Evolutionary conservation across 768 basidiomycete species (phyloP), one percentile per base, ranked within the genome.

Genomic region (Suillus plorans): DNA sequence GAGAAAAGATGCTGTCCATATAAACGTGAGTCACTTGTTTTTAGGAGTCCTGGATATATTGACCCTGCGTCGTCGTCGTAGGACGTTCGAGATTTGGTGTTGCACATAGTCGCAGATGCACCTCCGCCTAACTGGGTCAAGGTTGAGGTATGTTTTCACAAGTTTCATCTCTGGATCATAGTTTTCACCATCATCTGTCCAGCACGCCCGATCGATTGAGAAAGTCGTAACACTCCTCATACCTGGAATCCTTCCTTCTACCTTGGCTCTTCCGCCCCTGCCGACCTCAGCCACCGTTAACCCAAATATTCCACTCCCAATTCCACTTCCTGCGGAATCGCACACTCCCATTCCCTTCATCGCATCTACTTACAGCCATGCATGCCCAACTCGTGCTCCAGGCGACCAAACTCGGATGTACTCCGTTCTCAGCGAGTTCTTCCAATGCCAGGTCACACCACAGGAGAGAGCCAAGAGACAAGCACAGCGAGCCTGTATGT

Each of bases 321-420:
- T 84, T 61, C 81, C 82, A 0, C 73, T 76, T 53, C 78, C 75
- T 45, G 45, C 71, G 31, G 70, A 69, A 25, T 75, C 77, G 53
- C 69, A 68, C 22, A 76, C 81, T 1, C 79, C 74, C 31, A 78
- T 89, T 28, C 88, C 86, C 3, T 98, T 85, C 78, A 89, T 88
- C 65, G 85, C 85, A 47, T 89, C 80, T 41, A 92, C 85, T 5
- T 99, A 98, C 79, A 92, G 91, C 64, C 94, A 97, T 78, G 95
- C 94, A 16, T 94, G 92, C 67, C 97, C 96, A 0, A 96, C 95
- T 0, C 87, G 90, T 22, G 95, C 96, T 1, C 96, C 95, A 0
- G 97, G 97, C 1, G 97, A 98, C 69, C 82, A 84, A 61, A 89
- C 84, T 42, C 82, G 88, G 50, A 90, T 99, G 88, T 91, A 95